A percentile compares a stretch with the other conserved stretches of the same genome.
Conservation (phyloP, 305 asterid genomes). For the Striga hermonthica region DNA sequence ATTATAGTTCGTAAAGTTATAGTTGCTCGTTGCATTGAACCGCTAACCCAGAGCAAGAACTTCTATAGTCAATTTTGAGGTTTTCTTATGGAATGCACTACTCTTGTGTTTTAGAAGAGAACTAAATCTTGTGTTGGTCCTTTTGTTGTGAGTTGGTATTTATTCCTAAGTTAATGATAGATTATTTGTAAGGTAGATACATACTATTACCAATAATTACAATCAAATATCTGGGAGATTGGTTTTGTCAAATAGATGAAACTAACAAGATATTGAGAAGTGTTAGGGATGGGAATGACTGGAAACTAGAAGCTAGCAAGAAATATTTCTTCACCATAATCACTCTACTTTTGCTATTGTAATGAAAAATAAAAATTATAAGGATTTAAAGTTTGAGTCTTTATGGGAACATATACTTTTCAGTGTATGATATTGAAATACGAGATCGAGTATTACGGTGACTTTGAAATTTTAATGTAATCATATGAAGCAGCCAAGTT, state of each 20-base stretch:
- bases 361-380: too few relatives aligned
- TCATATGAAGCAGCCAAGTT: too few relatives aligned
- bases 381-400: too few relatives aligned
- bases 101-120: not conserved
- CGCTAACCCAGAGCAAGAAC: too few relatives aligned
- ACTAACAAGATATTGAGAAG: conserved; percentile 65
- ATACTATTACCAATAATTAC: not conserved
- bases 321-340: conserved; percentile 88
- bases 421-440: too few relatives aligned
- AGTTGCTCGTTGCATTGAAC: too few relatives aligned
- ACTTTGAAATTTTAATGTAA: too few relatives aligned
- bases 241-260: conserved; percentile 50
- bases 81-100: not conserved
- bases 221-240: conserved; percentile 12
- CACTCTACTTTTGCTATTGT: conserved; percentile 92
- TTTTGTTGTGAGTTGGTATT: conserved; percentile 6
- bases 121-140: not conserved
- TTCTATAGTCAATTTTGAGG: not conserved
- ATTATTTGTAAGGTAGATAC: not conserved
- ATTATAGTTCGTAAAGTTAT: too few relatives aligned
- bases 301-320: conserved; percentile 80
- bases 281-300: conserved; percentile 75
- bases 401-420: too few relatives aligned
- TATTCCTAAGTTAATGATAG: not conserved
- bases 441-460: too few relatives aligned